Conservation (phyloP, 2,329 filamentous ascomycete species). For the Stenocarpella maydis region DNA sequence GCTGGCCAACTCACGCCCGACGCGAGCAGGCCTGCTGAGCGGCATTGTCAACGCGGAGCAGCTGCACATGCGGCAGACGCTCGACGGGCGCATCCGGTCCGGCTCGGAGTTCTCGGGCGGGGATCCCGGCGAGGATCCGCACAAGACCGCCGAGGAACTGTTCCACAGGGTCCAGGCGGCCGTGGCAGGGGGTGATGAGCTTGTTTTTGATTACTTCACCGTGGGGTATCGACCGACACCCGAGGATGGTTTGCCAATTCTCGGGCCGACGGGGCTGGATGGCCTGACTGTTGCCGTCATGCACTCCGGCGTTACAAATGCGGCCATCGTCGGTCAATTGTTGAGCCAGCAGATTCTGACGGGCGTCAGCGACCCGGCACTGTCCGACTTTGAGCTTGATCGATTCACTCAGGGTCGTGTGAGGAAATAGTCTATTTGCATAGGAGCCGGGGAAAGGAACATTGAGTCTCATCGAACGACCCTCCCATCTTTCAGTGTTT, state of each 20-base stretch:
- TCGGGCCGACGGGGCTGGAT: constrained; percentile 40
- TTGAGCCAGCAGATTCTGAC: constrained; percentile 37
- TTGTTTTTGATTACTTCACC: constrained; percentile 43
- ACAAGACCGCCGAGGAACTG: constrained; percentile 38
- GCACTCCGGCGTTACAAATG: constrained; percentile 44
- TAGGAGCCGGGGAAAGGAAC: background rate
- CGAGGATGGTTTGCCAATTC: constrained; percentile 42
- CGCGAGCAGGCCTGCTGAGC: constrained; percentile 36
- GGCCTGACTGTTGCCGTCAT: constrained; percentile 44
- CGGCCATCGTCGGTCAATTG: constrained; percentile 40
- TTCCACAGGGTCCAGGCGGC: constrained; percentile 38
- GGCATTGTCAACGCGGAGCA: constrained; percentile 39
- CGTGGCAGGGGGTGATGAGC: constrained; percentile 36
- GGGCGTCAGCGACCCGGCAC: constrained; percentile 36
- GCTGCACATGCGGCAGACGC: constrained; percentile 44
- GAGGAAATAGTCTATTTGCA: background rate
- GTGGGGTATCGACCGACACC: constrained; percentile 42
- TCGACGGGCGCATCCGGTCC: constrained; percentile 40
- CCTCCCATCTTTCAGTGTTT: background rate
- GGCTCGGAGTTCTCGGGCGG: constrained; percentile 39
- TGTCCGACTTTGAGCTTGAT: constrained; percentile 35
- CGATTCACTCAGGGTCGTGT: constrained; percentile 30
- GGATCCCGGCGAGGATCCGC: constrained; percentile 38
- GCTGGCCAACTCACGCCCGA: constrained; percentile 43
- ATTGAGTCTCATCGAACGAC: background rate